phyloP scores from a whole-genome alignment of 345 rosid species.

The Eucalyptus paniculata region DNA sequence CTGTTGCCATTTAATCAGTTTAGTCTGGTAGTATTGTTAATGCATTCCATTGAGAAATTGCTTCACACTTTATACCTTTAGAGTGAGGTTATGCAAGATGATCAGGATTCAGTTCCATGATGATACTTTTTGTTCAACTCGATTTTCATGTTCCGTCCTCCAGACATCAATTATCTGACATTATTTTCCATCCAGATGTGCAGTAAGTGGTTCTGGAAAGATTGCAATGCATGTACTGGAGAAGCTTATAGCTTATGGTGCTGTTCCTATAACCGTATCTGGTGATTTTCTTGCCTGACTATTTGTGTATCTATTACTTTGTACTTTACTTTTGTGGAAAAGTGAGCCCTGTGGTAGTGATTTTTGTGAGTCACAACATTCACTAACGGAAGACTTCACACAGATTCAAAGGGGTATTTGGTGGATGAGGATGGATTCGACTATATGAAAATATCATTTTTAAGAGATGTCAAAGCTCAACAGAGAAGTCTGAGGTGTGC shows the following conservation, averaged over 20 bases:
- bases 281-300: slow-evolving; percentile 20
- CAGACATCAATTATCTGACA: neutral
- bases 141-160: neutral
- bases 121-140: neutral
- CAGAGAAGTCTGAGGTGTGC: slow-evolving; percentile 86
- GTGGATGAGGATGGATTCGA: slow-evolving; percentile 99
- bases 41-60: neutral
- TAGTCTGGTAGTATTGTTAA: neutral
- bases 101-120: neutral
- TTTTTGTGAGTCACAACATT: neutral
- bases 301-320: neutral
- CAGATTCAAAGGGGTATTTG: slow-evolving; percentile 95
- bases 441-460: slow-evolving; percentile 86
- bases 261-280: slow-evolving; percentile 81
- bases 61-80: neutral
- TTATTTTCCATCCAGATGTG: slow-evolving; percentile 44
- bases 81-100: neutral
- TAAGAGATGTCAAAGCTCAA: slow-evolving; percentile 93
- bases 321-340: neutral
- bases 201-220: slow-evolving; percentile 96
- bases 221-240: slow-evolving; percentile 97
- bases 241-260: slow-evolving; percentile 95
- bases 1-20: neutral
- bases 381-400: slow-evolving; percentile 1
- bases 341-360: neutral